Conservation (phyloP, 768 basidiomycete genomes). For the Strobilomyces echinocephalus region DNA sequence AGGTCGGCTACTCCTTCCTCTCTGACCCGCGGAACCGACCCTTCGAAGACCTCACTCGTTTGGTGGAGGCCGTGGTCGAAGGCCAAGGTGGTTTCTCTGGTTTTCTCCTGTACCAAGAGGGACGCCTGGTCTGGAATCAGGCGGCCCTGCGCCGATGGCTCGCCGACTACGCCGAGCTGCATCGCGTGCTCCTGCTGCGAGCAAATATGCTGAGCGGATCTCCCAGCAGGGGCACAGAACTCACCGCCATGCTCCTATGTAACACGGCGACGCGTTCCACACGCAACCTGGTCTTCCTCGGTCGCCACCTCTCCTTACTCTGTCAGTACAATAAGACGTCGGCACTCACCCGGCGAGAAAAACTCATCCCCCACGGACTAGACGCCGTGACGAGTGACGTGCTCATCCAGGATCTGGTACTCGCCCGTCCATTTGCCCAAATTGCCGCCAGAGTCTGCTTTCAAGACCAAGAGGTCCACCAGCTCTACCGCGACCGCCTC, state of each 20-base stretch:
- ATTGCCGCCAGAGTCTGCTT: not conserved
- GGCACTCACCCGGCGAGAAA: not conserved
- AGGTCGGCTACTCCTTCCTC: too few species aligned
- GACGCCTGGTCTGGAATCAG: too few species aligned
- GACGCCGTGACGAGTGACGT: not conserved
- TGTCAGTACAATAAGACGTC: not conserved
- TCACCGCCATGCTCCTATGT: not conserved
- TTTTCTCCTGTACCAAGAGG: too few species aligned
- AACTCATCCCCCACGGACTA: slow-evolving; percentile 1
- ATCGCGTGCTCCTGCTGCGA: too few species aligned
- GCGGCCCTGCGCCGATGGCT: too few species aligned
- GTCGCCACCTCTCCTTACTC: not conserved
- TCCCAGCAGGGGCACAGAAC: slow-evolving; percentile 11
- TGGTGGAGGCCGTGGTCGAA: too few species aligned
- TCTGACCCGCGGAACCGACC: too few species aligned
- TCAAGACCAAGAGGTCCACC: not conserved
- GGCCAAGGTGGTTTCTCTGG: too few species aligned
- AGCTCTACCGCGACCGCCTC: slow-evolving; percentile 7
- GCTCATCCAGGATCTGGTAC: not conserved
- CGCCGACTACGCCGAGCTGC: too few species aligned
- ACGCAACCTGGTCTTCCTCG: not conserved
- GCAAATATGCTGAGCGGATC: slow-evolving; percentile 7
- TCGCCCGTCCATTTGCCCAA: not conserved
- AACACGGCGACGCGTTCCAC: not conserved
- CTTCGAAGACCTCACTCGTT: too few species aligned